These are phyloP conservation scores for Komagataella ulmi DNA, from an alignment of 805 yeast genomes.

Conservation along the genomic window DNA sequence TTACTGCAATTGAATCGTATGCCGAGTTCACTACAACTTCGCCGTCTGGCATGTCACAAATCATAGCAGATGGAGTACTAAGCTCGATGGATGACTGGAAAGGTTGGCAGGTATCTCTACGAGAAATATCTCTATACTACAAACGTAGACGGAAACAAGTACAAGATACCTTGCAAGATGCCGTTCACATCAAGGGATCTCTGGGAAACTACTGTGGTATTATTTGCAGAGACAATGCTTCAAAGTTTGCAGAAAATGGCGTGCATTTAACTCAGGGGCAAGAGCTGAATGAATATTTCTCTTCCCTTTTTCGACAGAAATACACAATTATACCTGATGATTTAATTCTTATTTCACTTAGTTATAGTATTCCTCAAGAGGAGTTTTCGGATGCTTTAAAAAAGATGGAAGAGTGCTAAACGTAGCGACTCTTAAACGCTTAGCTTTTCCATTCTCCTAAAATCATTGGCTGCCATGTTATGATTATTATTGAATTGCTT, in stretches of 20 bases:
- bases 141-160: not conserved
- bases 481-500: constrained; percentile 34
- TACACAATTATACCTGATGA: not conserved
- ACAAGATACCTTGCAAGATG: not conserved
- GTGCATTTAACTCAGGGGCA: not conserved
- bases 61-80: not conserved
- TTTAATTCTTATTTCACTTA: not conserved
- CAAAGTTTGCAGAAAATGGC: not conserved
- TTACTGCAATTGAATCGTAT: not conserved
- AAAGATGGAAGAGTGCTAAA: not conserved
- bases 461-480: not conserved
- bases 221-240: not conserved
- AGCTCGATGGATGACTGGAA: not conserved
- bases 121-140: not conserved
- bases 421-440: not conserved
- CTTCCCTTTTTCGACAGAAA: not conserved
- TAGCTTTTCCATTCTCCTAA: not conserved
- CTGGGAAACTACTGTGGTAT: not conserved
- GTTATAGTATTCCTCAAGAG: not conserved
- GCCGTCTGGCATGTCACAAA: not conserved
- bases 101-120: not conserved
- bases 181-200: not conserved
- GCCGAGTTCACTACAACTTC: not conserved
- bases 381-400: not conserved
- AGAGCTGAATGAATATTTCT: not conserved